These are phyloP conservation scores for Sechiopsis laciniata DNA, from an alignment of 306 rosid species.

Conservation along the genomic window DNA sequence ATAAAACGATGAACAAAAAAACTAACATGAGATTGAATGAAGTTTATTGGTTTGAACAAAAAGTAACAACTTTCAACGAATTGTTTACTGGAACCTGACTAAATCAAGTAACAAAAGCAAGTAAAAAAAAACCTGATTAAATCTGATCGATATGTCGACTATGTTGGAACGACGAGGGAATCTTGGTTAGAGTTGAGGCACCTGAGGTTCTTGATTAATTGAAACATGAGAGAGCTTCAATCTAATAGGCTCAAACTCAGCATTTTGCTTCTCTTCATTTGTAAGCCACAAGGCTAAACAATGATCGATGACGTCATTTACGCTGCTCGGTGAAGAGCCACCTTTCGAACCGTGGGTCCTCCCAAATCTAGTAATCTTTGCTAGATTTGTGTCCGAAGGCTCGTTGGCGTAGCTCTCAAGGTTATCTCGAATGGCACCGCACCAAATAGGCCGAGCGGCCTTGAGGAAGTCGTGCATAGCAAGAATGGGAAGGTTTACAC, in stretches of 20 bases:
- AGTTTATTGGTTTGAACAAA: conserved; percentile 14
- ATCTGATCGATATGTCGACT: conserved; percentile 1
- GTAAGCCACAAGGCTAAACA: conserved; percentile 73
- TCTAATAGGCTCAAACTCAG: conserved; percentile 58
- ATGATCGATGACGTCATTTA: conserved; percentile 58
- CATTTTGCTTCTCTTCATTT: conserved; percentile 67
- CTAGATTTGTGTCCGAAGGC: conserved; percentile 73
- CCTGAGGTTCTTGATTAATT: conserved; percentile 35
- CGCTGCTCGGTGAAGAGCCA: conserved; percentile 40
- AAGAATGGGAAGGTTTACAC: conserved; percentile 81
- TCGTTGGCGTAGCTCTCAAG: conserved; percentile 59
- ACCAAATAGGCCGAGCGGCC: conserved; percentile 82
- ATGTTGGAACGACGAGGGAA: neutral
- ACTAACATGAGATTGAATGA: neutral
- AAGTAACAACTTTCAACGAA: neutral
- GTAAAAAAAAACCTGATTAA: neutral
- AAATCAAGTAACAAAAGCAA: neutral
- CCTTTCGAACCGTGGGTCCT: conserved; percentile 46
- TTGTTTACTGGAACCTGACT: neutral
- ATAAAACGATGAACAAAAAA: neutral
- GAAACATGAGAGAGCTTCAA: conserved; percentile 63
- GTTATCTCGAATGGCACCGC: conserved; percentile 54
- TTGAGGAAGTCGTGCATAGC: conserved; percentile 65
- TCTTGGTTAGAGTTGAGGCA: conserved; percentile 23
- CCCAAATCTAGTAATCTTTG: conserved; percentile 54